Evolutionary conservation across 2,329 filamentous ascomycete genomes (phyloP), one percentile per base, ranked within the genome.

Genomic region (Fusarium udum): DNA sequence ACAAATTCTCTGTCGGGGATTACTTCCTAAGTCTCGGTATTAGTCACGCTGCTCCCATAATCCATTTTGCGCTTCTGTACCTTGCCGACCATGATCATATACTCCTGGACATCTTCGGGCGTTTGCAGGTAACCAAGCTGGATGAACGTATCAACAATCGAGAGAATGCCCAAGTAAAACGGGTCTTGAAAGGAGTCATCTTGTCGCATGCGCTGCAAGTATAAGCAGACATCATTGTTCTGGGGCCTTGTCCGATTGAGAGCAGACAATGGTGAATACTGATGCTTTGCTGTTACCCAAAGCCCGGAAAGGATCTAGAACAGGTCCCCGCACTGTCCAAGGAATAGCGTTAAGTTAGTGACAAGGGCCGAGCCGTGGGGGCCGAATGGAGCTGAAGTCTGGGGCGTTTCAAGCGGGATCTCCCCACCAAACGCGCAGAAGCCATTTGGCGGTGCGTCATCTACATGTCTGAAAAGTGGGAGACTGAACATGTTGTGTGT

Each of bases 181-280:
- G 14, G 22, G 4, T 13, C 26, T n/a, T 32, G 46, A 31, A 49
- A 32, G 3, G 9, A 49, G 6, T 0, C 22, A 32, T 3, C 28
- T n/a, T 49, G 28, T 18, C 15, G 48, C 22, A 51, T 34, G 31
- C 48, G 15, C 7, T 51, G 48, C 0, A 51, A 0, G 31, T 1
- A 20, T 34, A 12, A 20, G 0, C 0, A 20, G 22, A 34, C 15
- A 51, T 51, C 22, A 3, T 34, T 34, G 11, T 1, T 0, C 0
- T 14, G 48, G 31, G n/a, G 4, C 3, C 3, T 24, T 34, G 15
- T 11, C 48, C 0, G 28, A 32, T 51, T 4, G 48, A 51, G 48
- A 20, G 31, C 22, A 51, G 31, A 20, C 2, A 1, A 34, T 4
- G 22, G 48, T 24, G 11, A 14, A 24, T 18, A 51, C 12, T 51